phyloP scores from a whole-genome alignment of 2,329 filamentous ascomycete genomes.

The Fragosphaeria purpurea region DNA sequence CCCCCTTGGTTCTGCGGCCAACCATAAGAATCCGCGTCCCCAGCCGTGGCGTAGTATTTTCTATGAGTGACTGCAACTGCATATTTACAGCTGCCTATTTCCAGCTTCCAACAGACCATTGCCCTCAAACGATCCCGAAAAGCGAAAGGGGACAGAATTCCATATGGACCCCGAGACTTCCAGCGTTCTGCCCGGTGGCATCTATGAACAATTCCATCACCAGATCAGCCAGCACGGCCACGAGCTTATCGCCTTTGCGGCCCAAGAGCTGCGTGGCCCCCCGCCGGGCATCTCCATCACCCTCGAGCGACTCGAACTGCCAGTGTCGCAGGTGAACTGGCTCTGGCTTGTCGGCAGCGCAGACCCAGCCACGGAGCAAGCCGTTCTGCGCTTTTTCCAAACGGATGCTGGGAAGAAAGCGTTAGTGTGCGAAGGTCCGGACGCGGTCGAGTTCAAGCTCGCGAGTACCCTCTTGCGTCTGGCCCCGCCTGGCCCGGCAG shows the following conservation, averaged over 20 bases:
- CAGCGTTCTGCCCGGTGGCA: neutral
- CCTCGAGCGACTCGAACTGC: neutral
- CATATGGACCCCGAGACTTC: neutral
- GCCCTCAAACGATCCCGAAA: neutral
- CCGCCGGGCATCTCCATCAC: neutral
- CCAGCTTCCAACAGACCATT: neutral
- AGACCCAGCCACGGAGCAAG: neutral
- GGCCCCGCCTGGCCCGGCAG: neutral
- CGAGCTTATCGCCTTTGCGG: neutral
- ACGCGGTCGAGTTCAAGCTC: neutral
- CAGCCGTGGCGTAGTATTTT: neutral
- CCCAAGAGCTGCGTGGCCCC: neutral
- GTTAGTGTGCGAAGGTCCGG: neutral
- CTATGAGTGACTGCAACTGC: neutral
- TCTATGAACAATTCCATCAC: neutral
- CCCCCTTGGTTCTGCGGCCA: neutral
- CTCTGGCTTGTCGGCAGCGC: neutral
- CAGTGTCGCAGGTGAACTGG: neutral
- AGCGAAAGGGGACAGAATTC: neutral
- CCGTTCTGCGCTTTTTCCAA: conserved; percentile 1
- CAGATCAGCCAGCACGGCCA: neutral
- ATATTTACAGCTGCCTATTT: neutral
- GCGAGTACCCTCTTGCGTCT: neutral
- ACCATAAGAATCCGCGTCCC: neutral
- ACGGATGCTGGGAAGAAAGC: neutral